phyloP scores from a whole-genome alignment of 1,139 yeast genomes.

The Geotrichum restrictum region DNA sequence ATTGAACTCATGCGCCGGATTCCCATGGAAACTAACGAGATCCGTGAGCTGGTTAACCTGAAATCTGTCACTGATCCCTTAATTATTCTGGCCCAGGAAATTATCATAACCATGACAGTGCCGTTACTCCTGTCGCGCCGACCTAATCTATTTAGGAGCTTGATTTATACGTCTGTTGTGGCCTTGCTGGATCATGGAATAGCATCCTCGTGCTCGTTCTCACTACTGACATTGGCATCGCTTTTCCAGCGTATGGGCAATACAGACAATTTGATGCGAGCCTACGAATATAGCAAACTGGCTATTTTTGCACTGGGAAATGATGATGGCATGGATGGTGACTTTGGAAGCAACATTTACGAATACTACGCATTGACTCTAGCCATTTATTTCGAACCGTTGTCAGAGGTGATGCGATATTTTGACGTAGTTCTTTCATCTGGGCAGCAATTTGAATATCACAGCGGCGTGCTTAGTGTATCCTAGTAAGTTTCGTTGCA shows the following conservation, averaged over 20 bases:
- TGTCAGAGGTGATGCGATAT: constrained; percentile 40
- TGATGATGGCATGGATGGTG: constrained; percentile 40
- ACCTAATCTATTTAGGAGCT: constrained; percentile 28
- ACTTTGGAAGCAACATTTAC: constrained; percentile 44
- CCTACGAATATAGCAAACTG: constrained; percentile 42
- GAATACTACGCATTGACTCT: constrained; percentile 45
- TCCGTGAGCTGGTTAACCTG: constrained; percentile 38
- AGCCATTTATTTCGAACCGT: constrained; percentile 48
- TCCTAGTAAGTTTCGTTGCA: constrained; percentile 26
- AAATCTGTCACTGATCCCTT: constrained; percentile 37
- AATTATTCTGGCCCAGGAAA: constrained; percentile 42
- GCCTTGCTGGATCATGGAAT: constrained; percentile 37
- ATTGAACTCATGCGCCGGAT: constrained; percentile 37
- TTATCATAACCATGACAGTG: constrained; percentile 44
- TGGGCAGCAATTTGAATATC: constrained; percentile 32
- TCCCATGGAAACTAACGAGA: constrained; percentile 46
- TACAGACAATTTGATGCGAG: constrained; percentile 41
- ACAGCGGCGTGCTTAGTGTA: constrained; percentile 32
- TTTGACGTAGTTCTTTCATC: constrained; percentile 32
- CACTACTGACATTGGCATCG: constrained; percentile 38
- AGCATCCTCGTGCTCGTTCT: constrained; percentile 37
- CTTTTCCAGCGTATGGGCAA: constrained; percentile 33
- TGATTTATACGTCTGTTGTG: constrained; percentile 34
- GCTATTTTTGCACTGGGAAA: constrained; percentile 44
- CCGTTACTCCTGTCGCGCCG: constrained; percentile 32